Conservation (phyloP, 2,329 filamentous ascomycete species). For the Ascosphaera apis region DNA sequence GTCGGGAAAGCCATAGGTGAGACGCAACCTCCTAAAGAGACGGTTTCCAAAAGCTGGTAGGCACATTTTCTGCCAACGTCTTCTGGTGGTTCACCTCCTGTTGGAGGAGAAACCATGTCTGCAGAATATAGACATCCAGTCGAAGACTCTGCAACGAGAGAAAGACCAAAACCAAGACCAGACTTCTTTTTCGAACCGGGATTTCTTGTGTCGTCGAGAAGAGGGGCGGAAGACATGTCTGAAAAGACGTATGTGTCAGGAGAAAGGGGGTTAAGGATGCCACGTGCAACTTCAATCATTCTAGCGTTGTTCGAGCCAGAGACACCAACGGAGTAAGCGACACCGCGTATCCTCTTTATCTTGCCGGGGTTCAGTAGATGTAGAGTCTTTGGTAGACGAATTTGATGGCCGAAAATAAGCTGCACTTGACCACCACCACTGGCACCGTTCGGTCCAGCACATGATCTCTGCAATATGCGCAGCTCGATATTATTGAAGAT, state of each 20-base stretch:
- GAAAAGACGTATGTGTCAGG: slow-evolving; percentile 78
- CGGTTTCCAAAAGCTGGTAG: slow-evolving; percentile 65
- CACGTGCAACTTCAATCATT: slow-evolving; percentile 79
- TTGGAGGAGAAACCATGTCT: slow-evolving; percentile 50
- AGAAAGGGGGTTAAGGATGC: slow-evolving; percentile 64
- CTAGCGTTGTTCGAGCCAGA: slow-evolving; percentile 80
- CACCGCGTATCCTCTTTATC: slow-evolving; percentile 72
- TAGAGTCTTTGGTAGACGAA: slow-evolving; percentile 79
- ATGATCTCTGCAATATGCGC: slow-evolving; percentile 56
- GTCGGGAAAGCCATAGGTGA: slow-evolving; percentile 47
- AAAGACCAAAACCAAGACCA: slow-evolving; percentile 79
- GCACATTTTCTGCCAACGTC: slow-evolving; percentile 77
- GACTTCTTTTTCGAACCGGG: slow-evolving; percentile 33
- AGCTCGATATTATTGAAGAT: slow-evolving; percentile 73
- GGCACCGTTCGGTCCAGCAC: slow-evolving; percentile 47
- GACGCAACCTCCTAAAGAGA: slow-evolving; percentile 64
- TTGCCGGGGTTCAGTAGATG: slow-evolving; percentile 66
- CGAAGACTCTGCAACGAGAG: slow-evolving; percentile 77
- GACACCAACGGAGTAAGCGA: slow-evolving; percentile 83
- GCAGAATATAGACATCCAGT: slow-evolving; percentile 72
- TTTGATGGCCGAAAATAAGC: slow-evolving; percentile 76
- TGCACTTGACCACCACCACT: slow-evolving; percentile 87
- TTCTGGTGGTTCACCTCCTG: slow-evolving; percentile 66
- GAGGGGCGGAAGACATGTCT: slow-evolving; percentile 36
- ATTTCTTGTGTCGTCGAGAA: slow-evolving; percentile 44